A percentile compares a stretch with the other conserved stretches of the same genome.
Evolutionary conservation across 441 rosid genomes (phyloP).

Genomic region (Hura crepitans): DNA sequence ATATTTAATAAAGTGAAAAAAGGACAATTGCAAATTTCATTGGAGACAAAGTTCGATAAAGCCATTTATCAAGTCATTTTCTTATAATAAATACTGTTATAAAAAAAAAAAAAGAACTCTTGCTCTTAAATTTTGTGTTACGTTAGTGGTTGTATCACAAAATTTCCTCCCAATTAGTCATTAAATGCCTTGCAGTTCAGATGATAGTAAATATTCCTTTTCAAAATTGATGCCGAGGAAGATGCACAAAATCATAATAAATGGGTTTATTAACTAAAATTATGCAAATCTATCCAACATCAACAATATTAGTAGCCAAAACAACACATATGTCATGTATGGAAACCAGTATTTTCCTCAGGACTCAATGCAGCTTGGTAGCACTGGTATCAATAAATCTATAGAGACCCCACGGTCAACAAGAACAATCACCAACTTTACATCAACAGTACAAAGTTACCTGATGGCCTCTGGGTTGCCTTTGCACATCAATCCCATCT

Average conservation of each 20-base stretch:
- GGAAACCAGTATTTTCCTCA: background rate
- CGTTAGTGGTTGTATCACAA: background rate
- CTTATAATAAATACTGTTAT: background rate
- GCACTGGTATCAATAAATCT: constrained; percentile 6
- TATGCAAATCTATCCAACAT: background rate
- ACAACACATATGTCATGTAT: background rate
- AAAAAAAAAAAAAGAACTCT: background rate
- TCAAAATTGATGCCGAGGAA: background rate
- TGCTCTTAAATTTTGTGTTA: background rate
- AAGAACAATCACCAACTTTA: background rate
- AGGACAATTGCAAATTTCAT: background rate
- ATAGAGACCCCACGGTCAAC: too few relatives aligned
- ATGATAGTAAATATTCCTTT: background rate
- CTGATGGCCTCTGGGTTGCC: constrained; percentile 62
- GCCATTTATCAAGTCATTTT: background rate
- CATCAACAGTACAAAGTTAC: constrained; percentile 33
- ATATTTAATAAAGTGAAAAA: background rate
- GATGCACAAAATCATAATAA: background rate
- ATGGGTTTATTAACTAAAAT: background rate
- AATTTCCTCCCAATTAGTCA: background rate
- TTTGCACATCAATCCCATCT: constrained; percentile 65
- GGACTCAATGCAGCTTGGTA: background rate
- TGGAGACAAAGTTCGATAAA: background rate
- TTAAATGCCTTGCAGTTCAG: background rate
- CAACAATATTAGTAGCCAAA: background rate